These are phyloP conservation scores for Teunomyces panamensis DNA, from an alignment of 805 yeast genomes.

Conservation along the genomic window DNA sequence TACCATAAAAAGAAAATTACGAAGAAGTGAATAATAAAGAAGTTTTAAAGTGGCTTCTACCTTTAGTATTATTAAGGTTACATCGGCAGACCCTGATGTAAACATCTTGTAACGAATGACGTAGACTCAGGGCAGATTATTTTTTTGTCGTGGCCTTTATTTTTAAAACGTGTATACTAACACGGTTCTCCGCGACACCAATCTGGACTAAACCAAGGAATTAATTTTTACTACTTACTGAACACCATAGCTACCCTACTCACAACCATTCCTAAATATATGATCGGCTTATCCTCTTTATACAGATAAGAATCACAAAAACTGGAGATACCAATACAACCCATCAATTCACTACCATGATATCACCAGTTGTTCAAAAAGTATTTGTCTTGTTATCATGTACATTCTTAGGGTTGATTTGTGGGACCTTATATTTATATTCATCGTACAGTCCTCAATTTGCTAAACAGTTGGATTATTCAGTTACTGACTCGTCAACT, in stretches of 20 bases:
- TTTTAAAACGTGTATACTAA: background rate
- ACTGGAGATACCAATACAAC: background rate
- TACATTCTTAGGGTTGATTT: constrained; percentile 47
- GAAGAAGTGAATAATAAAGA: too few species aligned
- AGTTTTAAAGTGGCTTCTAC: too few species aligned
- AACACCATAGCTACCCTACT: background rate
- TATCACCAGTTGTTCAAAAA: constrained; percentile 17
- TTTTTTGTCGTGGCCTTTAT: background rate
- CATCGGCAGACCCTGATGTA: too few species aligned
- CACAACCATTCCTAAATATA: background rate
- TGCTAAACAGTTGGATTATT: constrained; percentile 52
- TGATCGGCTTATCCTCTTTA: background rate
- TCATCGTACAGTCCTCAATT: constrained; percentile 79
- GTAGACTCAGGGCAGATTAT: too few species aligned
- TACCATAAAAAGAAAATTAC: too few species aligned
- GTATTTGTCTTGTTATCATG: constrained; percentile 22
- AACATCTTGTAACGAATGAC: too few species aligned
- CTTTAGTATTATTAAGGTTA: too few species aligned
- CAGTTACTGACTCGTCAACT: constrained; percentile 60
- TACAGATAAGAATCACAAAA: background rate
- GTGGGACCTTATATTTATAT: constrained; percentile 75
- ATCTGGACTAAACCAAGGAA: background rate
- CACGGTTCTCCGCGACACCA: background rate
- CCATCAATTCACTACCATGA: background rate
- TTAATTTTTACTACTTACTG: too few species aligned